Evolutionary conservation across 352 stramenopile species (phyloP).

Genomic region (Aphanomyces invadans): DNA sequence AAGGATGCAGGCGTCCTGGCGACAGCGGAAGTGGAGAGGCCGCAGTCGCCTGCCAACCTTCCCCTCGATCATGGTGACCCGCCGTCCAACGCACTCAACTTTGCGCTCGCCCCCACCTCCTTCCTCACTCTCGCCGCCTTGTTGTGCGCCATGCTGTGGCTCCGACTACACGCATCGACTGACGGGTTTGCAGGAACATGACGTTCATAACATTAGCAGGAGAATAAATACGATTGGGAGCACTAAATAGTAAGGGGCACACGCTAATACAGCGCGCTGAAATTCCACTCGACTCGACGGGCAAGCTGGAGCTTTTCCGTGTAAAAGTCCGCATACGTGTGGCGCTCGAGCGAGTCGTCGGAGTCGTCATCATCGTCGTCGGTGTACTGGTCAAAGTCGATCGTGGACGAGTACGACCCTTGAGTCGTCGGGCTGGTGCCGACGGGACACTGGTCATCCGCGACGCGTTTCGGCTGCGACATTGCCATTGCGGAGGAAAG

Average conservation of each 20-base stretch:
- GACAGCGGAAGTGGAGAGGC: too few relatives aligned
- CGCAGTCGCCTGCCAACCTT: too few relatives aligned
- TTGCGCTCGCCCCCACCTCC: too few relatives aligned
- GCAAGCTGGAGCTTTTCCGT: constrained; percentile 34
- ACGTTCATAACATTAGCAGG: background rate
- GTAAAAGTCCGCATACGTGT: constrained; percentile 71
- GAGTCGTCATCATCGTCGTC: constrained; percentile 14
- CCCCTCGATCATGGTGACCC: too few relatives aligned
- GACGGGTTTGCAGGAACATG: too few relatives aligned
- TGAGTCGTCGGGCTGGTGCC: background rate
- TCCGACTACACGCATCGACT: too few relatives aligned
- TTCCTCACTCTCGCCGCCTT: background rate
- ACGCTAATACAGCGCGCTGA: constrained; percentile 17
- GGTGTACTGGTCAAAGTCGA: constrained; percentile 1
- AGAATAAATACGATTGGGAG: constrained; percentile 10
- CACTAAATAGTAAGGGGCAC: background rate
- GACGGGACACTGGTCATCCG: constrained; percentile 19
- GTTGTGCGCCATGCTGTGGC: background rate
- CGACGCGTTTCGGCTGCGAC: background rate
- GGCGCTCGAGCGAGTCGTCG: constrained; percentile 24
- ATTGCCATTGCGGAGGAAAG: background rate
- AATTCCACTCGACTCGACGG: constrained; percentile 21
- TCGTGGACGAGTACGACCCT: background rate
- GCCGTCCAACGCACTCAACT: too few relatives aligned
- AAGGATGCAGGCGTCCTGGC: background rate